Evolutionary conservation across 108 stramenopile species (phyloP), one percentile per base, ranked within the genome.

Genomic region (Cyclotella kingstonii): DNA sequence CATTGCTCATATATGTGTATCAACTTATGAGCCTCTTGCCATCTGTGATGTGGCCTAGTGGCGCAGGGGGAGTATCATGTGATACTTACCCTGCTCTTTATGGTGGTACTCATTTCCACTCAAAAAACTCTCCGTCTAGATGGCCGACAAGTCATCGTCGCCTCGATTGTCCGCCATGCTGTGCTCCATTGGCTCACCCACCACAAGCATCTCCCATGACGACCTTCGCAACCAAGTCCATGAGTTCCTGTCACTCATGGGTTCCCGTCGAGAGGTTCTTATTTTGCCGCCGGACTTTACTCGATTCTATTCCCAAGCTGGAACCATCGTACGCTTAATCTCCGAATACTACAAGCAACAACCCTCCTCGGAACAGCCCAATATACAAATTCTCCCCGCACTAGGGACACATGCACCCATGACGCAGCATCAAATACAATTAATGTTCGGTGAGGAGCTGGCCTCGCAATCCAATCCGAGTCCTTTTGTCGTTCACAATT

Each of bases 331-430:
- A 0, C 60, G 65, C 40, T 77, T 86, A 43, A 79, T 95, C 51
- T 76, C 89, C 45, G 89, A 91, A 63, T 88, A 94, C 60, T 97
- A 94, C 71, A 80, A 88, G n/a, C n/a, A n/a, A n/a, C n/a, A n/a
- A n/a, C n/a, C n/a, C n/a, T n/a, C n/a, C n/a, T n/a, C n/a, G n/a
- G n/a, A n/a, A n/a, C n/a, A n/a, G 22, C 81, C 80, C 3, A 44
- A 66, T 31, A 81, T 87, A 29, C 73, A 88, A 68, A 90, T 96
- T 49, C 60, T 97, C 46, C 96, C 96, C 2, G 93, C 96, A 5
- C 62, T 97, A 15, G 96, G 96, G 1, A 96, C 94, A 15, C 96
- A 97, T 57, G 87, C 86, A 4, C 95, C 95, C 52, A 95, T 97
- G 91, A 94, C 95, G 12, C 45, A 63, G 26, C 47, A 71, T 12